Evolutionary conservation across 2,329 filamentous ascomycete species (phyloP).

Genomic region (Nakataea oryzae): DNA sequence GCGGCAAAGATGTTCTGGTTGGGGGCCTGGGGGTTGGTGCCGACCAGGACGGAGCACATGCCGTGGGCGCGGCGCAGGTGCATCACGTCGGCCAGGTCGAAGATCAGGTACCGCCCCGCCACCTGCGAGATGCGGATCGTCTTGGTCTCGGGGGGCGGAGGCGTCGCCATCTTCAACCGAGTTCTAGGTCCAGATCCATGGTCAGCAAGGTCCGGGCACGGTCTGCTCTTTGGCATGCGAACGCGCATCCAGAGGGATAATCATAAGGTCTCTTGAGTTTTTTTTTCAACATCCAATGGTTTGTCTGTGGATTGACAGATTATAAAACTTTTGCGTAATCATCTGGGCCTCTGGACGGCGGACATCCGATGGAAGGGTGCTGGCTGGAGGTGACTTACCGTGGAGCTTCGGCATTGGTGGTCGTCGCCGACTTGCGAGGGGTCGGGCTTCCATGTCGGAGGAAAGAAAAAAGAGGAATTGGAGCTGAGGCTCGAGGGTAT

Average conservation of each 20-base stretch:
- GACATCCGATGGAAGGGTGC: not conserved
- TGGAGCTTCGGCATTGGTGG: not conserved
- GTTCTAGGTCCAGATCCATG: not conserved
- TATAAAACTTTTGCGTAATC: conserved; percentile 36
- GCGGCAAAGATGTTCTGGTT: conserved; percentile 93
- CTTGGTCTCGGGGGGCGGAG: conserved; percentile 9
- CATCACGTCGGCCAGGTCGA: conserved; percentile 72
- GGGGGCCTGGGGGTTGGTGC: conserved; percentile 81
- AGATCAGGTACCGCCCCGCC: conserved; percentile 75
- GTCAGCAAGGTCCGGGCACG: not conserved
- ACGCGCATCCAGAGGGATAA: not conserved
- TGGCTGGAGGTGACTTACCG: not conserved
- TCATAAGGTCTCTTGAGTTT: conserved; percentile 9
- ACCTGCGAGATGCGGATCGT: conserved; percentile 74
- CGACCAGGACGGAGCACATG: conserved; percentile 77
- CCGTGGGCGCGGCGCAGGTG: conserved; percentile 69
- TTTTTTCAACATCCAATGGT: conserved; percentile 27
- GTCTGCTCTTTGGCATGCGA: not conserved
- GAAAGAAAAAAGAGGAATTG: not conserved
- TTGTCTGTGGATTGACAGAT: conserved; percentile 53
- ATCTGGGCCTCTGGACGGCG: conserved; percentile 18
- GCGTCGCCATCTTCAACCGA: conserved; percentile 3
- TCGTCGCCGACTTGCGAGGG: not conserved
- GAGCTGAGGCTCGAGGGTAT: not conserved
- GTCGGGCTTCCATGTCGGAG: not conserved